phyloP scores from a whole-genome alignment of 306 rosid genomes.

The Erythrophleum fordii region DNA sequence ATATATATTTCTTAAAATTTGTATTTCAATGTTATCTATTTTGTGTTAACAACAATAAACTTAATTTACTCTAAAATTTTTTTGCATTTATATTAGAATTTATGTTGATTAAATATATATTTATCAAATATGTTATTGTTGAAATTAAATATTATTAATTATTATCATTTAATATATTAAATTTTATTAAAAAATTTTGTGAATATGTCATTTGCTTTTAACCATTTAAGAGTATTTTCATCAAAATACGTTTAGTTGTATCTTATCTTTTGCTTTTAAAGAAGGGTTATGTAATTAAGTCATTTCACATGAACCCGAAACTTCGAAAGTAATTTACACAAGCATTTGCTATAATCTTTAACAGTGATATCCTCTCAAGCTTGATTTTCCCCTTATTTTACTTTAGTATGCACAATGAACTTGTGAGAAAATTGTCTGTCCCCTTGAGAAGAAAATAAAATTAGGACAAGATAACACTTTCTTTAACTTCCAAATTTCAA shows the following conservation, averaged over 20 bases:
- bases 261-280: background rate
- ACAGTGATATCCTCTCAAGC: background rate
- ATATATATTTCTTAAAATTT: background rate
- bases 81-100: background rate
- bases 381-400: constrained; percentile 15
- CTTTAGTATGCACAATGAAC: background rate
- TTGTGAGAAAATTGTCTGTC: constrained; percentile 4
- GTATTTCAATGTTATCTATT: no score
- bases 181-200: no score
- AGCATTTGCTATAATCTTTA: background rate
- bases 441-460: constrained; percentile 24
- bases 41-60: background rate
- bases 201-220: no score
- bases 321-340: background rate
- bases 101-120: background rate
- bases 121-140: background rate
- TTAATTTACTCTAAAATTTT: background rate
- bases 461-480: background rate
- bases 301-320: background rate
- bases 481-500: constrained; percentile 31
- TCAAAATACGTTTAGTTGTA: background rate
- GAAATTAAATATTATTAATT: no score
- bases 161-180: no score
- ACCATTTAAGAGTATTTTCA: no score
- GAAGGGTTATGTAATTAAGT: background rate